These are phyloP conservation scores for Aspergillus spinulosporus DNA, from an alignment of 2,329 filamentous ascomycete genomes.

Conservation along the genomic window DNA sequence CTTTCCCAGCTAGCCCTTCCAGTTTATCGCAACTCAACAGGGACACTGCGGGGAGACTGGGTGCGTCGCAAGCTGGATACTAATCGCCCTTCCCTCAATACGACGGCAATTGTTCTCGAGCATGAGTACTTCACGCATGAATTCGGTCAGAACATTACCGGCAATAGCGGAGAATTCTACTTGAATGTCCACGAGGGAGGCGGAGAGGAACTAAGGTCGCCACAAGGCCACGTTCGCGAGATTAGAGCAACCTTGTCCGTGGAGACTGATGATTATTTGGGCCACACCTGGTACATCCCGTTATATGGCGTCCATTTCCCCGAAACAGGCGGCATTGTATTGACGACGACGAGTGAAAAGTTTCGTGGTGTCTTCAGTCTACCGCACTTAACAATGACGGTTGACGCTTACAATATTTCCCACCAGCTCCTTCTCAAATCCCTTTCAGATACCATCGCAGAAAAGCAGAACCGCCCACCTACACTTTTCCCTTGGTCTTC, in stretches of 20 bases:
- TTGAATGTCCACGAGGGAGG: conserved; percentile 64
- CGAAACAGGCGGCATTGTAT: conserved; percentile 71
- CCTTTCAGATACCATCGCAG: conserved; percentile 62
- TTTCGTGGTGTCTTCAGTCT: conserved; percentile 88
- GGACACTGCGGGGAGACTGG: conserved; percentile 76
- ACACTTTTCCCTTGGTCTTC: conserved; percentile 74
- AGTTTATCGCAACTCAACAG: conserved; percentile 77
- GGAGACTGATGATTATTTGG: conserved; percentile 67
- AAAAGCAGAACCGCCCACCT: conserved; percentile 61
- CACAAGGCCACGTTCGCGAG: conserved; percentile 61
- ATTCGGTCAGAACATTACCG: conserved; percentile 81
- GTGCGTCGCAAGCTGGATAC: conserved; percentile 57
- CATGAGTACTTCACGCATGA: conserved; percentile 66
- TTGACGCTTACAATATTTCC: conserved; percentile 56
- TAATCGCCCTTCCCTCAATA: conserved; percentile 58
- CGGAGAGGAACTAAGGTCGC: conserved; percentile 39
- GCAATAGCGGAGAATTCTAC: conserved; percentile 66
- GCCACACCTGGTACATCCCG: conserved; percentile 75
- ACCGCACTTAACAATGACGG: conserved; percentile 73
- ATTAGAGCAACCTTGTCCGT: conserved; percentile 70
- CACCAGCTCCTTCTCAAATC: conserved; percentile 71
- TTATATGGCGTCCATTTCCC: conserved; percentile 86
- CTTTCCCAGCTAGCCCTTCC: conserved; percentile 48
- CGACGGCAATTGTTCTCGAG: conserved; percentile 63
- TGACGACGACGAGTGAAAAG: conserved; percentile 91